Conservation (phyloP, 768 basidiomycete genomes). For the Amanita jacksonii region DNA sequence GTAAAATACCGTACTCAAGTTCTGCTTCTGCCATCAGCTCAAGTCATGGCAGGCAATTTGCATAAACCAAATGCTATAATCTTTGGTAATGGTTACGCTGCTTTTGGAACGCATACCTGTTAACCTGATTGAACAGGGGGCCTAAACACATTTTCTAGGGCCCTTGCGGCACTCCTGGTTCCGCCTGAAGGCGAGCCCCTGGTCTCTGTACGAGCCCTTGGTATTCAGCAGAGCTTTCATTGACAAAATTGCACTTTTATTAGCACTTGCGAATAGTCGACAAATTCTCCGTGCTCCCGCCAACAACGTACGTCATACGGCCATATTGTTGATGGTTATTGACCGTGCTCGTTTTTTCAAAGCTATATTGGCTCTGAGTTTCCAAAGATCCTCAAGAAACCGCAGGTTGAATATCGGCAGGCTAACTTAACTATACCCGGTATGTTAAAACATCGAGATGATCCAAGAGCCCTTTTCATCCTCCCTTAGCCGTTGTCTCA, state of each 20-base stretch:
- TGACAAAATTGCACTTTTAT: constrained; percentile 13
- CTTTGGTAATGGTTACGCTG: constrained; percentile 41
- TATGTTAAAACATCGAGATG: constrained; percentile 26
- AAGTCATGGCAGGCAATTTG: constrained; percentile 23
- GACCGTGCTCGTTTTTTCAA: neutral
- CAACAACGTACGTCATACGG: constrained; percentile 52
- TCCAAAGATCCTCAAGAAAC: constrained; percentile 53
- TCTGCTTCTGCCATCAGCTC: constrained; percentile 7
- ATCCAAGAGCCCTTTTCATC: constrained; percentile 5
- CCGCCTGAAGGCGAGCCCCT: constrained; percentile 58
- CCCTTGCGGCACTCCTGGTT: constrained; percentile 58
- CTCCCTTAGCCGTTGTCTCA: constrained; percentile 50
- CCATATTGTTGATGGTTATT: constrained; percentile 22
- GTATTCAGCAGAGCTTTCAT: too few species aligned
- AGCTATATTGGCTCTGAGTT: constrained; percentile 79
- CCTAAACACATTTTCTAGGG: constrained; percentile 68
- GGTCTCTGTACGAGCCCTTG: constrained; percentile 54
- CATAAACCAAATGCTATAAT: constrained; percentile 60
- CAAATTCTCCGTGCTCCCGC: constrained; percentile 61
- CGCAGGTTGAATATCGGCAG: constrained; percentile 72
- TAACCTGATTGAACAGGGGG: constrained; percentile 43
- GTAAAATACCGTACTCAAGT: constrained; percentile 1
- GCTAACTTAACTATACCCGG: constrained; percentile 68
- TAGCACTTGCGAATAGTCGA: constrained; percentile 67
- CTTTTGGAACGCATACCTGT: constrained; percentile 4